These are phyloP conservation scores for Persicaria tinctoria DNA, from an alignment of 148 eudicot genomes.

Conservation along the genomic window DNA sequence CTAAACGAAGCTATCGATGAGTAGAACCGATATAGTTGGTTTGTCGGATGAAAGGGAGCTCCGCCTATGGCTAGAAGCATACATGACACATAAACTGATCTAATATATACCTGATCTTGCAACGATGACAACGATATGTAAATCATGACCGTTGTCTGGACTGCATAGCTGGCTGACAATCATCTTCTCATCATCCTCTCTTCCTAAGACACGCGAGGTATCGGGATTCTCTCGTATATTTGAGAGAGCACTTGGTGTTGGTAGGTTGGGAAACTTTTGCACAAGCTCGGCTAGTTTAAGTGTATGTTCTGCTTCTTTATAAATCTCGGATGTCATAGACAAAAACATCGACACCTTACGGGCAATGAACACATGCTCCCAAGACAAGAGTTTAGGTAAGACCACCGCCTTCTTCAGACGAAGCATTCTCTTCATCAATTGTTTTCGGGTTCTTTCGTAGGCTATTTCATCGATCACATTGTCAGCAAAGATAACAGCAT, in stretches of 20 bases:
- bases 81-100: too few relatives aligned
- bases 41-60: too few relatives aligned
- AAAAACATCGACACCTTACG: not conserved
- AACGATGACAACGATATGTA: not conserved
- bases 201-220: not conserved
- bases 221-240: not conserved
- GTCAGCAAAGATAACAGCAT: not conserved
- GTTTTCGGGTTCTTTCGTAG: not conserved
- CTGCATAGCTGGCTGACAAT: not conserved
- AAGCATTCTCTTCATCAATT: not conserved
- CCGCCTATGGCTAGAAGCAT: too few relatives aligned
- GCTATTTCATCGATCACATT: slow-evolving; percentile 6
- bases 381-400: not conserved
- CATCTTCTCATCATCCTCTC: slow-evolving; percentile 1
- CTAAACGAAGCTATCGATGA: too few relatives aligned
- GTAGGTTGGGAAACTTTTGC: not conserved
- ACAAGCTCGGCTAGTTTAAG: not conserved
- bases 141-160: not conserved
- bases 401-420: not conserved
- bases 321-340: not conserved
- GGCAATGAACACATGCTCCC: not conserved
- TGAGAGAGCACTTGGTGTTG: not conserved
- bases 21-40: too few relatives aligned
- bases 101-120: slow-evolving; percentile 4
- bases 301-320: not conserved